Base-by-base conservation (phyloP, 2,329 filamentous ascomycete genomes). In the Botrytis fabae region DNA sequence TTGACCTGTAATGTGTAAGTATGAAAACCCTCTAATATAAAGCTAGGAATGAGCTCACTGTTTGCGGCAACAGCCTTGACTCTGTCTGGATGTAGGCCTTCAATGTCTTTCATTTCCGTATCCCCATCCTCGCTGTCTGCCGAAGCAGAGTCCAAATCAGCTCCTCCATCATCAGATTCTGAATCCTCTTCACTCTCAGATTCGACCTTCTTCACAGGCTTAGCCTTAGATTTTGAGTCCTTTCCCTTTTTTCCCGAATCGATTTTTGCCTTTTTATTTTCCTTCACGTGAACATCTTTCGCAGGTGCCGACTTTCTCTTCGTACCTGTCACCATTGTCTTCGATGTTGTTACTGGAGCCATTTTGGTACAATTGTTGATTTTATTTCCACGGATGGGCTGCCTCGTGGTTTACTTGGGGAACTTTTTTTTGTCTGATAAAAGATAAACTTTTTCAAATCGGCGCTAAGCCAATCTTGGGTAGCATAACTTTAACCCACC, bases 231-330 rank as follows among this genome's bases (percentile, higher is more conserved):
- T 63, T 73, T 73, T 12, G 71, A 28, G 42, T 40, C 71, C 22
- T 70, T 70, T 35, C 40, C 44, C 38, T 62, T 76, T 28, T 72
- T 48, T 66, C 66, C 73, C 5, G 69, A 70, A 20, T 76, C 80
- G 6, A 86, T 78, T 76, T 85, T 85, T 57, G 83, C 82, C 80
- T 91, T 91, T 81, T 89, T 89, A 57, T 80, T 76, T 72, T 83
- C 83, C 70, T 82, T 83, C 64, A 83, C 82, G 28, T 82, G 77
- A 69, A 80, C 83, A 62, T 83, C 81, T 80, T 87, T 89, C 51
- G 78, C 79, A 12, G 84, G 80, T 40, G 83, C 81, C 48, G 85
- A 84, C 82, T 91, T 91, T 76, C 89, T 84, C 83, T 91, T 91
- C 74, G 82, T 85, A 69, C 86, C 86, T 51, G 82, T 81, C 63